phyloP scores from a whole-genome alignment of 345 rosid species.

The Rubroshorea leprosula region DNA sequence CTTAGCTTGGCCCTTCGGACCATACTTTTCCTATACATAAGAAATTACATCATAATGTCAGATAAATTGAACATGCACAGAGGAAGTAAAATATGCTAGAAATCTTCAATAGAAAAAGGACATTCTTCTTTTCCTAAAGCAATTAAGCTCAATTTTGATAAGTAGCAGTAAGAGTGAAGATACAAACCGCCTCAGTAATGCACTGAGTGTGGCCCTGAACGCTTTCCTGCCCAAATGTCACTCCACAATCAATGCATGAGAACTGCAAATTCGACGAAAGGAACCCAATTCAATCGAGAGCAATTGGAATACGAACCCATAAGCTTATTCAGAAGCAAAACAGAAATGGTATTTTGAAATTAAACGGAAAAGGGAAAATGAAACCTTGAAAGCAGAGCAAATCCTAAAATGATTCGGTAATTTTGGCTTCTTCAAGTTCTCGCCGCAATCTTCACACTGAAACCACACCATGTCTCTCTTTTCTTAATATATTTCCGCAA shows the following conservation, averaged over 20 bases:
- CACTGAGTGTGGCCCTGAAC: constrained; percentile 90
- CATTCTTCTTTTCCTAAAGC: not conserved
- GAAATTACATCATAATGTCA: not conserved
- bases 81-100: too few species aligned
- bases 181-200: constrained; percentile 68
- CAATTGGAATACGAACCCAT: not conserved
- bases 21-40: constrained; percentile 73
- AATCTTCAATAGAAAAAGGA: not conserved
- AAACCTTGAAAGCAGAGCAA: constrained; percentile 76
- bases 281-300: not conserved
- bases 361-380: not conserved
- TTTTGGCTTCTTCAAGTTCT: constrained; percentile 90
- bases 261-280: constrained; percentile 35
- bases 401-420: constrained; percentile 69
- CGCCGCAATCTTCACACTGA: constrained; percentile 97
- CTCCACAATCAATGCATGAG: constrained; percentile 94
- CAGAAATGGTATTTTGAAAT: not conserved
- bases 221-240: constrained; percentile 57
- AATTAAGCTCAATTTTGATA: not conserved
- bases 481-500: constrained; percentile 1
- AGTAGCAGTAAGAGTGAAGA: not conserved
- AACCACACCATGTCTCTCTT: constrained; percentile 81
- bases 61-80: too few species aligned
- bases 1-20: constrained; percentile 74
- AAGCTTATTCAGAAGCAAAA: too few species aligned